Evolutionary conservation across 192 early-diverging fungal species (phyloP).

Genomic region (Coemansia sp.): DNA sequence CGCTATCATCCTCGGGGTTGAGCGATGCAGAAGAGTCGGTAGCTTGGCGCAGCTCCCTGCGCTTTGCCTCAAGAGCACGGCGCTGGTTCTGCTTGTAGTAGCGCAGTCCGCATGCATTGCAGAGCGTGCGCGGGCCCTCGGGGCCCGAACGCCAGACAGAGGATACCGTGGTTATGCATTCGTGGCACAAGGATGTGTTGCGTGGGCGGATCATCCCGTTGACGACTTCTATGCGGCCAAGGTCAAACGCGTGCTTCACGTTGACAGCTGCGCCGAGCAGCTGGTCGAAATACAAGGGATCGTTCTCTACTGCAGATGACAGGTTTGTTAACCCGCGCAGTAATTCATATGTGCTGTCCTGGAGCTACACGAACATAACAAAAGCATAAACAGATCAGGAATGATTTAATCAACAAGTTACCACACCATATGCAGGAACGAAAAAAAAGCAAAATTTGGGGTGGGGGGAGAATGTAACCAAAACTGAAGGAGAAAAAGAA

Average conservation of each 20-base stretch:
- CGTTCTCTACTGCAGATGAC: constrained; percentile 42
- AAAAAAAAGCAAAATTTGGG: too few species aligned
- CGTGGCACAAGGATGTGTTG: constrained; percentile 55
- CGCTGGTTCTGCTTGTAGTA: constrained; percentile 60
- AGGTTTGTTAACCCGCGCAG: constrained; percentile 45
- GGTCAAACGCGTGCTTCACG: constrained; percentile 54
- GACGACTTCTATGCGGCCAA: constrained; percentile 52
- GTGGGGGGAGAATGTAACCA: too few species aligned
- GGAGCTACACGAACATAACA: constrained; percentile 17
- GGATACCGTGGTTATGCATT: constrained; percentile 55
- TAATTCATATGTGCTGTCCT: constrained; percentile 52
- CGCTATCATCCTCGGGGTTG: neutral
- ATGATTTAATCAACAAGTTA: constrained; percentile 1
- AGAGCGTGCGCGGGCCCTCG: constrained; percentile 56
- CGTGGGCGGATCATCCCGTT: constrained; percentile 53
- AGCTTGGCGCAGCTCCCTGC: constrained; percentile 40
- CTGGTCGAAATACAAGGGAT: constrained; percentile 56
- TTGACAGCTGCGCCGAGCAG: constrained; percentile 50
- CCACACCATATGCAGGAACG: neutral
- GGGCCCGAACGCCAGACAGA: constrained; percentile 56
- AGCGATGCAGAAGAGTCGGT: constrained; percentile 18
- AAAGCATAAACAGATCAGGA: neutral
- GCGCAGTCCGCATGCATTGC: constrained; percentile 64
- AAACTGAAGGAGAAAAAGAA: too few species aligned
- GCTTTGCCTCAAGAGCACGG: constrained; percentile 44